Percentiles rank a stretch among this genome's conserved stretches.
phyloP scores from a whole-genome alignment of 768 basidiomycete species.

The Tulasnella sp. region DNA sequence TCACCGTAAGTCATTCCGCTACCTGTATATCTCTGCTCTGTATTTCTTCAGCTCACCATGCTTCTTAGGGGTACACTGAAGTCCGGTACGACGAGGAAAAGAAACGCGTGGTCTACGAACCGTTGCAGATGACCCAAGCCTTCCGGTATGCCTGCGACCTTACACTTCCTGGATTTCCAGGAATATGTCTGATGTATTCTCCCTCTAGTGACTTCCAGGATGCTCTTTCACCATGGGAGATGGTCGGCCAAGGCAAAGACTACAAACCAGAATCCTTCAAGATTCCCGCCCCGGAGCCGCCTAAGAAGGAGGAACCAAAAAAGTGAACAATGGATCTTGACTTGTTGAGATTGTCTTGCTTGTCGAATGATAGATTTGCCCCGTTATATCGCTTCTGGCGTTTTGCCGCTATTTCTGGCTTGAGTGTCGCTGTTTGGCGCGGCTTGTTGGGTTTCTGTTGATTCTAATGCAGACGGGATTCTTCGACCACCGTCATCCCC shows the following conservation, averaged over 20 bases:
- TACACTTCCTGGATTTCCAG: not conserved
- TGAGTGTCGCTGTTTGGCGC: not conserved
- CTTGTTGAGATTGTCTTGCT: not conserved
- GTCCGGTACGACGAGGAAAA: constrained; percentile 95
- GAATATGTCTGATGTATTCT: not conserved
- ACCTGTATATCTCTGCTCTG: not conserved
- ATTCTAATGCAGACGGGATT: not conserved
- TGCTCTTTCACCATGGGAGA: constrained; percentile 86
- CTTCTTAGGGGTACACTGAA: constrained; percentile 85
- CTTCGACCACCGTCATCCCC: not conserved
- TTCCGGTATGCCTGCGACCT: constrained; percentile 58
- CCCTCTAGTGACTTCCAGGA: constrained; percentile 73
- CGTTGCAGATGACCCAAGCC: constrained; percentile 92
- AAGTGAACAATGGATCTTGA: constrained; percentile 1
- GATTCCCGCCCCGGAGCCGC: constrained; percentile 62
- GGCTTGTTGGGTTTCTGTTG: constrained; percentile 2
- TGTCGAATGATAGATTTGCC: not conserved
- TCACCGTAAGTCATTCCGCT: constrained; percentile 54
- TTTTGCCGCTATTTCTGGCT: not conserved
- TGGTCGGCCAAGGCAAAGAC: constrained; percentile 59
- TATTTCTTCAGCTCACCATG: not conserved
- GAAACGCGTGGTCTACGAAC: constrained; percentile 96
- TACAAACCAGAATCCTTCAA: constrained; percentile 61
- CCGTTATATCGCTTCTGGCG: not conserved
- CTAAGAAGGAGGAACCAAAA: constrained; percentile 60